Evolutionary conservation across 441 rosid genomes (phyloP).

Genomic region (Capsella rubella): DNA sequence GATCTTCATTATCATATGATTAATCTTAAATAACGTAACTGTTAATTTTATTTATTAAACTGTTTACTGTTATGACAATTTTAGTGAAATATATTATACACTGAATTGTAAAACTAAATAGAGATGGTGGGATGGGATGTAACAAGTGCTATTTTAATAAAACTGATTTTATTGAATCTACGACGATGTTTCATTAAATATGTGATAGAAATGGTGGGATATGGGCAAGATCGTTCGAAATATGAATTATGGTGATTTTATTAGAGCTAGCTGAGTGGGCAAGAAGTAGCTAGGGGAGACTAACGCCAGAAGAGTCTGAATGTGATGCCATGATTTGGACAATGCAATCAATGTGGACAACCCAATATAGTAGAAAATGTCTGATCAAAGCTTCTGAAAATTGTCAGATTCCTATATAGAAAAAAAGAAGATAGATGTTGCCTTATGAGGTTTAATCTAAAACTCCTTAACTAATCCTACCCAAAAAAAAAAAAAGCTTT

Average conservation of each 20-base stretch:
- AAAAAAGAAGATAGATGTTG: too few species aligned
- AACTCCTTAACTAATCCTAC: too few species aligned
- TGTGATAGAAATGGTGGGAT: slow-evolving; percentile 12
- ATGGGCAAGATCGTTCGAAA: background rate
- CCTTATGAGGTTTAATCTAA: too few species aligned
- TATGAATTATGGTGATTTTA: background rate
- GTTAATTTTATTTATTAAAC: background rate
- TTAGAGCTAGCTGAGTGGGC: slow-evolving; percentile 13
- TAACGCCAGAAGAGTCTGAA: background rate
- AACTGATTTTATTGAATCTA: slow-evolving; percentile 5
- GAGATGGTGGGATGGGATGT: background rate
- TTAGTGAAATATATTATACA: too few species aligned
- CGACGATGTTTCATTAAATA: background rate
- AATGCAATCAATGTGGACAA: background rate
- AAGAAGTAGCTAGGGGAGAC: background rate
- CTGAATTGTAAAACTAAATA: too few species aligned
- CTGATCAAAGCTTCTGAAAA: too few species aligned
- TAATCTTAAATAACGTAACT: too few species aligned
- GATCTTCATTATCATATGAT: background rate
- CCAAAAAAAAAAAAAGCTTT: too few species aligned
- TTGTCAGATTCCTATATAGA: too few species aligned
- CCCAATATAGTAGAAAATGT: too few species aligned
- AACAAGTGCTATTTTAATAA: background rate
- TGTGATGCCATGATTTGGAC: background rate
- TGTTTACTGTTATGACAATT: background rate